These are phyloP conservation scores for Colletotrichum coccodes DNA, from an alignment of 2,329 filamentous ascomycete species.

Conservation along the genomic window DNA sequence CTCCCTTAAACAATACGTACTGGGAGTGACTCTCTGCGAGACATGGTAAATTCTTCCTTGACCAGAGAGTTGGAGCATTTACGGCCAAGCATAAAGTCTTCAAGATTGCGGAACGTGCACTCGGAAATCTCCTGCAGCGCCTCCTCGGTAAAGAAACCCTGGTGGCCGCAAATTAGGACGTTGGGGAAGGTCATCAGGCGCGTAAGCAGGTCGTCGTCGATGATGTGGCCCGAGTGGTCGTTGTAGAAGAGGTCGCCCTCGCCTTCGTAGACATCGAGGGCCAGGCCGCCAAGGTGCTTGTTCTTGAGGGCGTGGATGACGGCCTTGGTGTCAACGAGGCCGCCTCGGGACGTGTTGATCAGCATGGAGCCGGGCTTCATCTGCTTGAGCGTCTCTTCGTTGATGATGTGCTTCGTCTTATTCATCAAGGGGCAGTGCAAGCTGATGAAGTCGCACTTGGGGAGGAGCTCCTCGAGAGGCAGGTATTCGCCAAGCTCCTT, in stretches of 20 bases:
- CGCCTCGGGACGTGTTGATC: constrained; percentile 76
- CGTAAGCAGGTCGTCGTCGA: constrained; percentile 74
- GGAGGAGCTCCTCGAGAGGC: constrained; percentile 64
- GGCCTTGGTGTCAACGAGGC: constrained; percentile 68
- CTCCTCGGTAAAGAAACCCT: constrained; percentile 76
- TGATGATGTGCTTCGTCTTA: constrained; percentile 69
- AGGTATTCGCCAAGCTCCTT: constrained; percentile 60
- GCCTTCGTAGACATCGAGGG: constrained; percentile 75
- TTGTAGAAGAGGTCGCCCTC: constrained; percentile 73
- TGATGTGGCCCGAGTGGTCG: constrained; percentile 72
- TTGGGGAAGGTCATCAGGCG: constrained; percentile 76
- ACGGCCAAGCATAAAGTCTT: constrained; percentile 50
- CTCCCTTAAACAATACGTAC: constrained; percentile 42
- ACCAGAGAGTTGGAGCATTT: constrained; percentile 52
- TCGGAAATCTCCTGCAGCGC: constrained; percentile 72
- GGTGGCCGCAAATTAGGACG: constrained; percentile 73
- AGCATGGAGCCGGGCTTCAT: constrained; percentile 71
- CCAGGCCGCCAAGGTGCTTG: constrained; percentile 68
- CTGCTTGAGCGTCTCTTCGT: constrained; percentile 58
- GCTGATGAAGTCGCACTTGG: constrained; percentile 68
- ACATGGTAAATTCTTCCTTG: constrained; percentile 27
- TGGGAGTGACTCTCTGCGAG: constrained; percentile 41
- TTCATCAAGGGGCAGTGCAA: constrained; percentile 74
- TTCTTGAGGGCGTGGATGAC: constrained; percentile 70
- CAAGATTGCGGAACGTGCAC: constrained; percentile 67